Conservation (phyloP, 2,329 filamentous ascomycete genomes). For the Sodiomyces alkalinus region DNA sequence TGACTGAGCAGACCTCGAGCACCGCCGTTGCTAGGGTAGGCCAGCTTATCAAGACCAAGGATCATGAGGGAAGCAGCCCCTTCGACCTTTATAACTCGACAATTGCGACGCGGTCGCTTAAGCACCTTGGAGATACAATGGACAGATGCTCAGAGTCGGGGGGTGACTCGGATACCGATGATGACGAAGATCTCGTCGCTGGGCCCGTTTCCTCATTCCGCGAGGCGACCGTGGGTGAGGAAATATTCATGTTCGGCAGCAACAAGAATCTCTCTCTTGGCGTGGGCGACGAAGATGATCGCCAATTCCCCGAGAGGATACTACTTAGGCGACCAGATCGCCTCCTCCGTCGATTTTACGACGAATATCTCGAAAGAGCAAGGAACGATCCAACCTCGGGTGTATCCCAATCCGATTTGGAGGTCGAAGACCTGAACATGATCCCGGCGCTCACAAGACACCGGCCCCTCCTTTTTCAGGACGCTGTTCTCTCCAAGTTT, state of each 20-base stretch:
- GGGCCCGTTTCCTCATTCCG: constrained; percentile 8
- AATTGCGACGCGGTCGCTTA: constrained; percentile 61
- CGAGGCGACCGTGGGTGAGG: constrained; percentile 43
- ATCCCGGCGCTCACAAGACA: constrained; percentile 61
- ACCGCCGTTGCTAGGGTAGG: constrained; percentile 47
- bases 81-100: constrained; percentile 87
- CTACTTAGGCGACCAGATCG: constrained; percentile 61
- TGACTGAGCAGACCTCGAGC: constrained; percentile 41
- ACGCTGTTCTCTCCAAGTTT: constrained; percentile 78
- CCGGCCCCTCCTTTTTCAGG: constrained; percentile 59
- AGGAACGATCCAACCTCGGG: constrained; percentile 14
- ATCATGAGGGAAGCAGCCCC: constrained; percentile 85
- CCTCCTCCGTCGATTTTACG: constrained; percentile 58
- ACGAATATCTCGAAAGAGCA: constrained; percentile 43
- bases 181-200: constrained; percentile 13
- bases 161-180: constrained; percentile 22
- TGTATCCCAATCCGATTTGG: not conserved
- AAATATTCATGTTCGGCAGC: constrained; percentile 87
- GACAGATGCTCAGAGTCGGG: too few species aligned
- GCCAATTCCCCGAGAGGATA: constrained; percentile 82
- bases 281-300: constrained; percentile 88
- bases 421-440: constrained; percentile 23
- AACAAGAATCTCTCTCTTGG: constrained; percentile 91
- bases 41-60: constrained; percentile 84
- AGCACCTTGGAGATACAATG: too few species aligned